Conservation (phyloP, 192 early-diverging fungal species). For the Gonapodya sp. region DNA sequence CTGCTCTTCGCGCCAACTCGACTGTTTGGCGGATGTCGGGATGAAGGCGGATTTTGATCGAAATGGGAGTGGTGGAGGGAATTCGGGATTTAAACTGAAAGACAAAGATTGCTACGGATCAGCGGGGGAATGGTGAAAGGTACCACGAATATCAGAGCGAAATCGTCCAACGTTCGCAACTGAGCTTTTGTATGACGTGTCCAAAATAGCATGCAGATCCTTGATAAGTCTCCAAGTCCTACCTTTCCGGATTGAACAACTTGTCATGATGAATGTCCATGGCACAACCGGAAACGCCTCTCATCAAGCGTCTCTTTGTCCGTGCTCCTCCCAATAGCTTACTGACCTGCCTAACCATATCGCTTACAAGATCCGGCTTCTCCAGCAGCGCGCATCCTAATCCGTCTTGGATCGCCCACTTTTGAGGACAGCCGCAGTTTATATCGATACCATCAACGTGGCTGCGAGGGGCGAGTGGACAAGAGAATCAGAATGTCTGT, state of each 20-base stretch:
- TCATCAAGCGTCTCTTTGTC: background rate
- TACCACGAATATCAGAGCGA: too few relatives aligned
- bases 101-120: background rate
- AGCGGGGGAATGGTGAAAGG: too few relatives aligned
- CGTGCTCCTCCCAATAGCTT: background rate
- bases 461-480: constrained; percentile 37
- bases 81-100: constrained; percentile 23
- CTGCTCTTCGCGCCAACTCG: constrained; percentile 74
- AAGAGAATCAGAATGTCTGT: constrained; percentile 41
- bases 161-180: too few relatives aligned
- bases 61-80: constrained; percentile 58
- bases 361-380: constrained; percentile 77
- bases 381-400: constrained; percentile 83
- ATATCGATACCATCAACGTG: constrained; percentile 39
- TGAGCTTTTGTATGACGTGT: too few relatives aligned
- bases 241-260: too few relatives aligned
- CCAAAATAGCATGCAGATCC: too few relatives aligned
- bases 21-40: constrained; percentile 61
- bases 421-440: constrained; percentile 94
- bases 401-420: constrained; percentile 83
- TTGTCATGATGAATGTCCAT: too few relatives aligned
- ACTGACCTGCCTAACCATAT: constrained; percentile 74
- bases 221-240: too few relatives aligned
- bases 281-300: background rate
- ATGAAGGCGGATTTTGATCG: constrained; percentile 85